Evolutionary conservation across 345 rosid species (phyloP), one percentile per base, ranked within the genome.

Genomic region (Bruguiera sexangula): DNA sequence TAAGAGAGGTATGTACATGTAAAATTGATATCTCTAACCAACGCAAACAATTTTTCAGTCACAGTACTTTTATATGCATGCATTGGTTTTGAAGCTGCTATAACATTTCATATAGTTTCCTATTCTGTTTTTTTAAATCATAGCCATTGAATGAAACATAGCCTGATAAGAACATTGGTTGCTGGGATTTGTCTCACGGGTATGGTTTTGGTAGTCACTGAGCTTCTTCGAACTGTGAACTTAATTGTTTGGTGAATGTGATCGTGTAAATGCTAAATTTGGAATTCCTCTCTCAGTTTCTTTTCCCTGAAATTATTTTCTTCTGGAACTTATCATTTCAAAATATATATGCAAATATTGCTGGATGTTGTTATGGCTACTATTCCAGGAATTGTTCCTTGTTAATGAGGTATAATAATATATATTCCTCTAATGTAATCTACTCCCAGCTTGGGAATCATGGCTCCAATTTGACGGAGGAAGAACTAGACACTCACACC

Each of bases 401-500:
- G 50, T 43, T 43, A 43, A 13, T 0, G 50, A 13, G 16, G 50
- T 43, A 3, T 43, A 43, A 15, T 43, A 18, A 43, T 15, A 43
- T 15, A 3, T 43, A 15, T 43, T 43, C 50, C 18, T 43, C 16
- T 2, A 11, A 43, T 3, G 5, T 43, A 65, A 63, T 24, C 31
- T 62, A 43, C 65, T 60, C 56, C 64, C 73, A 77, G 76, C 73
- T 77, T 39, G 76, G 80, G 37, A 76, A 63, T 67, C 72, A 68
- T 30, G 76, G 80, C 13, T 77, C 80, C 57, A 72, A 77, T 72
- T 68, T 77, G 70, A 77, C 80, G 1, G 76, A 77, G 51, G 80
- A 77, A 72, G 80, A 77, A 66, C 80, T 77, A 48, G 80, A 68
- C 58, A 72, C 76, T 8, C 80, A 77, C 55, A 72, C 80, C 11